These are phyloP conservation scores for Plasmodium relictum DNA, from an alignment of 169 alveolate genomes.

Conservation along the genomic window DNA sequence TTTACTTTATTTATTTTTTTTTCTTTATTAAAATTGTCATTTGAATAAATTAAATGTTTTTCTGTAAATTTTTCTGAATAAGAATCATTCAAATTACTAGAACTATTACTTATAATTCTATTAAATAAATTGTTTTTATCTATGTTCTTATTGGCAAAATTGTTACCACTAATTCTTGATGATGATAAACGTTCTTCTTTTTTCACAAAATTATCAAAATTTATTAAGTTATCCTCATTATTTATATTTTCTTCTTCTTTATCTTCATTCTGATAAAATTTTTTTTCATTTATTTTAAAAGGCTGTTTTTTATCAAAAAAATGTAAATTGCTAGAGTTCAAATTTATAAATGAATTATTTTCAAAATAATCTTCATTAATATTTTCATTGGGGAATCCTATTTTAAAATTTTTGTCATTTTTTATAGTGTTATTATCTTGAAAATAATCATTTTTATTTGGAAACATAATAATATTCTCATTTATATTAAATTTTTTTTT, in stretches of 20 bases:
- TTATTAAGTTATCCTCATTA: not conserved
- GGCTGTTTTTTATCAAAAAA: constrained; percentile 24
- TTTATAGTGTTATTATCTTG: not conserved
- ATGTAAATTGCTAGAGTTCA: constrained; percentile 14
- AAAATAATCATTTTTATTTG: not conserved
- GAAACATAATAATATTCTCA: not conserved
- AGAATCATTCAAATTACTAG: constrained; percentile 10
- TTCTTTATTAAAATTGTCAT: constrained; percentile 15
- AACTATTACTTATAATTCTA: constrained; percentile 7
- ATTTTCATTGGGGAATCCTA: not conserved
- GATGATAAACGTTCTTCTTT: constrained; percentile 12
- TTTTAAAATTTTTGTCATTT: not conserved
- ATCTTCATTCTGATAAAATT: no score
- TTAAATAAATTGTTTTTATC: constrained; percentile 20
- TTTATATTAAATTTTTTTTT: not conserved
- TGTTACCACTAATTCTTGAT: constrained; percentile 4
- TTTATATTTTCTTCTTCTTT: constrained; percentile 14
- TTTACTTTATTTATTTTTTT: not conserved
- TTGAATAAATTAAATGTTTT: constrained; percentile 11
- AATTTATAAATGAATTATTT: not conserved
- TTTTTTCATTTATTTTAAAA: constrained; percentile 19
- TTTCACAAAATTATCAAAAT: not conserved
- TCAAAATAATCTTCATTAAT: not conserved
- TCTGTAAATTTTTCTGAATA: constrained; percentile 20
- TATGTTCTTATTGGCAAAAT: not conserved